phyloP scores from a whole-genome alignment of 2,329 filamentous ascomycete species.

The Scedosporium dehoogii region DNA sequence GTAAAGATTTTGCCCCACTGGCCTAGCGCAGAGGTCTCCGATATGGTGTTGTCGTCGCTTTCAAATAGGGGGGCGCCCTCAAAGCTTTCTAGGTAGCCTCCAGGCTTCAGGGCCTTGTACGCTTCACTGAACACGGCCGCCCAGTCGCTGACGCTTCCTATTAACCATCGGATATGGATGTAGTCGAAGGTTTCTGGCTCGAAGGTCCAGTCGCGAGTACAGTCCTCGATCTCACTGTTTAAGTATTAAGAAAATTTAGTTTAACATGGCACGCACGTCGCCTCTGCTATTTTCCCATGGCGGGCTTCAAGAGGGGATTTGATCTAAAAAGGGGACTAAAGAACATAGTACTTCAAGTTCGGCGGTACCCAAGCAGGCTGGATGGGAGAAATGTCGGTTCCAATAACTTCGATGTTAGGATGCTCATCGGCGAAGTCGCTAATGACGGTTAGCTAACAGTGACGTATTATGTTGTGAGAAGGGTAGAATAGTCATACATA shows the following conservation, averaged over 20 bases:
- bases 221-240: constrained; percentile 32
- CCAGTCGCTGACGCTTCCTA: constrained; percentile 48
- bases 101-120: constrained; percentile 35
- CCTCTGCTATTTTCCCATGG: constrained; percentile 11
- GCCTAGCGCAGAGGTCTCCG: constrained; percentile 15
- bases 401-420: constrained; percentile 32
- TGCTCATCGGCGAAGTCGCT: constrained; percentile 39
- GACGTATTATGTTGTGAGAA: not conserved
- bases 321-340: constrained; percentile 21
- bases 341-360: constrained; percentile 20
- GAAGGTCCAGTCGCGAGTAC: constrained; percentile 31
- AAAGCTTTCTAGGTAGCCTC: constrained; percentile 20
- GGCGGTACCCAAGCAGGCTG: constrained; percentile 41
- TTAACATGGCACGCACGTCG: constrained; percentile 29
- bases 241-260: constrained; percentile 43
- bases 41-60: constrained; percentile 18
- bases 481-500: constrained; percentile 15
- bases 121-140: constrained; percentile 40
- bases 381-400: constrained; percentile 46
- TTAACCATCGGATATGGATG: constrained; percentile 48
- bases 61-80: constrained; percentile 16
- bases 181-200: constrained; percentile 39
- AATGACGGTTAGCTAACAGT: constrained; percentile 13
- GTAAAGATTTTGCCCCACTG: constrained; percentile 19
- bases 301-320: constrained; percentile 24